A percentile compares a stretch with the other conserved stretches of the same genome.
phyloP scores from a whole-genome alignment of 306 rosid genomes.

The Mucuna pruriens region DNA sequence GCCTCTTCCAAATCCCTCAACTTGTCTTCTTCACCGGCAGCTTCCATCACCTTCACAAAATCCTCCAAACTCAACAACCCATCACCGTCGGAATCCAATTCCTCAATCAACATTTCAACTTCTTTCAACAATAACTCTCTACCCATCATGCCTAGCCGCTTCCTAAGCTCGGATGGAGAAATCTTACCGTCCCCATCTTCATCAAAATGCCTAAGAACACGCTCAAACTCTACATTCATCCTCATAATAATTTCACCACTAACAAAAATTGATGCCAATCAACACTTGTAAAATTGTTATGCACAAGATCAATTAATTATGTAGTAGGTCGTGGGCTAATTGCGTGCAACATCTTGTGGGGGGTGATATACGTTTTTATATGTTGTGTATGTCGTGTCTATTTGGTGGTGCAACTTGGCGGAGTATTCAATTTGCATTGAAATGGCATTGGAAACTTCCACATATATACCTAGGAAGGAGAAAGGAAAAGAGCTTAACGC shows the following conservation, averaged over 20 bases:
- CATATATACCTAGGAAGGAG: too few species aligned
- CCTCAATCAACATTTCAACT: conserved; percentile 44
- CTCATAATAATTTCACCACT: not conserved
- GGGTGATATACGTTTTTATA: too few species aligned
- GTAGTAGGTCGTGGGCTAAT: not conserved
- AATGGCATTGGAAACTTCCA: too few species aligned
- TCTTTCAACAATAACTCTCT: conserved; percentile 48
- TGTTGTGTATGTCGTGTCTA: too few species aligned
- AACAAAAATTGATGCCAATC: not conserved
- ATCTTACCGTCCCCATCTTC: conserved; percentile 71
- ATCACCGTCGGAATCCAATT: conserved; percentile 59
- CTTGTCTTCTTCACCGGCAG: conserved; percentile 5
- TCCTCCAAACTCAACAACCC: conserved; percentile 34
- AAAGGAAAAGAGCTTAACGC: too few species aligned
- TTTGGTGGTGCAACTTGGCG: too few species aligned
- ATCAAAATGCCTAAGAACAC: conserved; percentile 57
- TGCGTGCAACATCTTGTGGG: not conserved
- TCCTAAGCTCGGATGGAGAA: conserved; percentile 55
- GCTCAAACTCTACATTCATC: conserved; percentile 25
- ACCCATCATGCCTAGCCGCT: conserved; percentile 43
- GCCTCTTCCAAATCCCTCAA: conserved; percentile 13
- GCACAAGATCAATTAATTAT: not conserved
- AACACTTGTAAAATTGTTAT: not conserved
- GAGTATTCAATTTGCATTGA: too few species aligned
- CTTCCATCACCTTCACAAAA: conserved; percentile 4